Conservation (phyloP, 2,329 filamentous ascomycete species). For the Fusarium pininemorale region DNA sequence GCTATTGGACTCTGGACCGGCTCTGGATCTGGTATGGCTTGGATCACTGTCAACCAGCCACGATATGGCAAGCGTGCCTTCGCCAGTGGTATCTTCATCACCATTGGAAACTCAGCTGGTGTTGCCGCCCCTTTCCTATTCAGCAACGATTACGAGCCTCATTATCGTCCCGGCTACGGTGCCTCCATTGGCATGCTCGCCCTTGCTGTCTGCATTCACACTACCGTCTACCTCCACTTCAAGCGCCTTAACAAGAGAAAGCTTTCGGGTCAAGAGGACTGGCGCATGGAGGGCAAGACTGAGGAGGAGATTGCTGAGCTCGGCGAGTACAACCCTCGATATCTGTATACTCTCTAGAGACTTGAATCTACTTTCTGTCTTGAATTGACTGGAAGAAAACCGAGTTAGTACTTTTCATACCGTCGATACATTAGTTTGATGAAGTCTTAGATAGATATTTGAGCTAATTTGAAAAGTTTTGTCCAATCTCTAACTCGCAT, state of each 20-base stretch:
- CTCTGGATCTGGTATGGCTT: conserved; percentile 49
- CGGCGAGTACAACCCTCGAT: conserved; percentile 53
- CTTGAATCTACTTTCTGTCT: rapidly evolving
- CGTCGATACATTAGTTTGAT: neutral
- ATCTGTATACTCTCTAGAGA: conserved; percentile 13
- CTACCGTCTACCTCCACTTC: conserved; percentile 44
- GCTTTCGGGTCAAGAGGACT: conserved; percentile 50
- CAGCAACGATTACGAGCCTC: conserved; percentile 52
- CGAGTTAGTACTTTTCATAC: neutral
- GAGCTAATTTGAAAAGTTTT: neutral
- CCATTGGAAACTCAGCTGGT: conserved; percentile 69
- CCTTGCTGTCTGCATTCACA: conserved; percentile 44
- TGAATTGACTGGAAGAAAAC: neutral
- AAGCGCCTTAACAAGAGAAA: conserved; percentile 48
- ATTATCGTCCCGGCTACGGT: conserved; percentile 60
- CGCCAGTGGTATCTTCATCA: conserved; percentile 68
- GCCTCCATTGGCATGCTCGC: conserved; percentile 60
- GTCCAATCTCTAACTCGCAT: too few species aligned
- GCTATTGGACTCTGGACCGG: conserved; percentile 63
- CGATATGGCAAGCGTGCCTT: conserved; percentile 72
- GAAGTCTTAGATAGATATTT: neutral
- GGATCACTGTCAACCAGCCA: conserved; percentile 65
- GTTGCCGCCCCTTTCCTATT: conserved; percentile 71
- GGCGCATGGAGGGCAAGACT: conserved; percentile 52
- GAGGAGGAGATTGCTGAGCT: conserved; percentile 54